Base-by-base conservation (phyloP, 495 filamentous ascomycete species). In the Lasiosphaeria miniovina region DNA sequence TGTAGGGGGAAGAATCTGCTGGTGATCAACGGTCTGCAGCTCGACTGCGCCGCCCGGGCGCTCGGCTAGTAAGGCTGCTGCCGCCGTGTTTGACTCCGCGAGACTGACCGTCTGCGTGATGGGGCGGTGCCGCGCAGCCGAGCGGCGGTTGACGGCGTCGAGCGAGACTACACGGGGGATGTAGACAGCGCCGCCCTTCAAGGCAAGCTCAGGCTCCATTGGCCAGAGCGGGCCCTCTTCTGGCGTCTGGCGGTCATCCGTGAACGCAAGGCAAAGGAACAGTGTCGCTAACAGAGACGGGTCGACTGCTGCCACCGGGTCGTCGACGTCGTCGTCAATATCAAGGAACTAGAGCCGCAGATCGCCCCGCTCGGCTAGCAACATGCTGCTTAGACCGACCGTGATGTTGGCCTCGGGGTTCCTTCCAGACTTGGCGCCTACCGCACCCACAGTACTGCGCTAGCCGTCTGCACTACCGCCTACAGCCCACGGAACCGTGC, bases 381-480 rank as follows among this genome's bases (percentile, higher is more conserved):
- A 7, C 66, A 58, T 10, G 36, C 36, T 55, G 38, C 38, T 14
- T 3, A 41, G 7, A 35, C 63, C 59, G 35, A 69, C 24, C 55
- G 49, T 55, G 36, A 64, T 66, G 58, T 49, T 50, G n/a, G 58
- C 15, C 24, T 65, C 53, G 2, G 67, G 67, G 6, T 57, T n/a
- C 33, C 40, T 8, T 8, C 38, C 38, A 4, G 33, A 54, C 6
- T 36, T 15, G n/a, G 51, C 61, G 36, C 53, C 77, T n/a, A 57
- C 57, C 3, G 67, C 6, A 77, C 53, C 77, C 79, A 81, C 5
- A 82, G 49, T 4, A 81, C 61, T 50, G 72, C 31, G 65, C 67
- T 14, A 64, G 38, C 38, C 8, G 38, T 54, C 10, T 69, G 59
- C 53, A 76, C 71, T 0, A 80, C 41, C 6, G 60, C 54, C 52